phyloP scores from a whole-genome alignment of 768 basidiomycete species.

The Rossbeevera mucosa region DNA sequence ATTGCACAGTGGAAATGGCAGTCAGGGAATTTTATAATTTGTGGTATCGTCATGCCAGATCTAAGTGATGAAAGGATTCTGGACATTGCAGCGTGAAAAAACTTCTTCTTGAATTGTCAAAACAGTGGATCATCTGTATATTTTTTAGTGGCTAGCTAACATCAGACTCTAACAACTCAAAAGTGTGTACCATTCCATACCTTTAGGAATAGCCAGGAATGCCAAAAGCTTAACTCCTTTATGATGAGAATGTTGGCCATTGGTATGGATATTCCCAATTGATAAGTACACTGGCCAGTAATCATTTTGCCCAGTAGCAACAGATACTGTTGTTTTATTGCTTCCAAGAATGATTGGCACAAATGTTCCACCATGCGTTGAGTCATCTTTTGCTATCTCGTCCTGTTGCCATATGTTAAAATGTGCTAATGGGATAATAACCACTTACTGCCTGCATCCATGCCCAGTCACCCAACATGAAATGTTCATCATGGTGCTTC shows the following conservation, averaged over 20 bases:
- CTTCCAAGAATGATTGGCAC: not conserved
- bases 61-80: not conserved
- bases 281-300: not conserved
- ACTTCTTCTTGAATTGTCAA: not conserved
- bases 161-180: not conserved
- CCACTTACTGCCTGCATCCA: too few species aligned
- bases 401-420: constrained; percentile 20
- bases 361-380: constrained; percentile 10
- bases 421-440: too few species aligned
- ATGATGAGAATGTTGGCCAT: constrained; percentile 3
- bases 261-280: not conserved
- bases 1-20: not conserved
- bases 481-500: not conserved
- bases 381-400: constrained; percentile 15
- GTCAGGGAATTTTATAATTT: not conserved
- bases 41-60: not conserved
- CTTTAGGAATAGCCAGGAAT: constrained; percentile 31
- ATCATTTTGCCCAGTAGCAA: not conserved
- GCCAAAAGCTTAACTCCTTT: constrained; percentile 9
- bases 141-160: not conserved
- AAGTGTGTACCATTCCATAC: not conserved
- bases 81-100: not conserved
- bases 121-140: not conserved
- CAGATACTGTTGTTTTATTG: not conserved
- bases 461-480: not conserved